These are phyloP conservation scores for Yamagishiella unicocca DNA, from an alignment of 139 green algal species.

Conservation along the genomic window DNA sequence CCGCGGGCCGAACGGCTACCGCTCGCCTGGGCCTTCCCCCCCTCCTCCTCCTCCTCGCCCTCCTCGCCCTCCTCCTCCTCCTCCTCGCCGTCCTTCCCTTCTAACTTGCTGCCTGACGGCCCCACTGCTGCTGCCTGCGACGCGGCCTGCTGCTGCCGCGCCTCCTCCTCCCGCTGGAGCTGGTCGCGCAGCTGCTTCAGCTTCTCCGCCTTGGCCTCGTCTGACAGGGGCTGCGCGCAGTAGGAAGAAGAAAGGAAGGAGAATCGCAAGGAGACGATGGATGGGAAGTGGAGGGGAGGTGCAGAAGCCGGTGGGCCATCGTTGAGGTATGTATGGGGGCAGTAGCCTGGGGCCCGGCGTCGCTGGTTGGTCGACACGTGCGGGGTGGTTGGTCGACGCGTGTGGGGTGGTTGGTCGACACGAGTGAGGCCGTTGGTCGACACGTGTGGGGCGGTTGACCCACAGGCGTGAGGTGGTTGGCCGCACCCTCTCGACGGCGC, in stretches of 20 bases:
- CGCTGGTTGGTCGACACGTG: neutral
- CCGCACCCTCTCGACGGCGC: too few species aligned
- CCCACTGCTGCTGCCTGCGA: neutral
- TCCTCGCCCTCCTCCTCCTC: neutral
- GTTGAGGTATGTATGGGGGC: neutral
- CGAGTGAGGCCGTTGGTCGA: neutral
- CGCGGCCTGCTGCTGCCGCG: neutral
- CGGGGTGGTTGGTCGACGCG: neutral
- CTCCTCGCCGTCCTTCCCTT: neutral
- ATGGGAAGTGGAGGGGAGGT: neutral
- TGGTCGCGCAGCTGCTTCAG: constrained; percentile 18
- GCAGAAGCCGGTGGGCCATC: too few species aligned
- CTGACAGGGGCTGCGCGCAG: constrained; percentile 24
- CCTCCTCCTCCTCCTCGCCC: neutral
- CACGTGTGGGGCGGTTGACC: neutral
- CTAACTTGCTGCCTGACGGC: neutral
- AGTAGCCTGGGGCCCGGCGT: neutral
- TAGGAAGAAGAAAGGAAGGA: neutral
- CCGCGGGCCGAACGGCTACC: neutral
- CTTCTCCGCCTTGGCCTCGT: constrained; percentile 19
- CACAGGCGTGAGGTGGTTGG: neutral
- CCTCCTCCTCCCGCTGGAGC: neutral
- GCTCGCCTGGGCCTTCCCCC: neutral
- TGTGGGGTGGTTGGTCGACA: neutral
- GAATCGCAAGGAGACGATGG: neutral